phyloP scores from a whole-genome alignment of 331 rosid genomes.

The Cucumis variabilis region DNA sequence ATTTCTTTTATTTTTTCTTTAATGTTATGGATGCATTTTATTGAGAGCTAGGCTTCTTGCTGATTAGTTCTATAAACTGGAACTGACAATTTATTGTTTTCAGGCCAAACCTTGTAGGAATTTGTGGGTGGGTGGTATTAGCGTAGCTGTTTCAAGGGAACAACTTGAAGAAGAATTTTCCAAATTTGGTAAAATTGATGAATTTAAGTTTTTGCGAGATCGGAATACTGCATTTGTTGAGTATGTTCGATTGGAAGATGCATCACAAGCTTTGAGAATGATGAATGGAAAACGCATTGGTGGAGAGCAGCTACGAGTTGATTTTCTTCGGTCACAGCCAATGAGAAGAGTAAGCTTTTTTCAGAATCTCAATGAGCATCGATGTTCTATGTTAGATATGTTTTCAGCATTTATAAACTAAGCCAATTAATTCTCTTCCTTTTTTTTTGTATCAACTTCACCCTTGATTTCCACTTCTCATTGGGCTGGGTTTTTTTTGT shows the following conservation, averaged over 20 bases:
- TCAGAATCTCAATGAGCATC: background rate
- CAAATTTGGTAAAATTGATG: constrained; percentile 83
- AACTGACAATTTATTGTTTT: constrained; percentile 31
- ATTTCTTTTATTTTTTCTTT: background rate
- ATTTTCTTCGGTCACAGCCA: constrained; percentile 72
- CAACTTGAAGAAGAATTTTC: constrained; percentile 75
- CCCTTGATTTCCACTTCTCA: background rate
- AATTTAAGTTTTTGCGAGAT: constrained; percentile 73
- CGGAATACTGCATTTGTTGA: constrained; percentile 77
- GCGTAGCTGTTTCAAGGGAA: constrained; percentile 76
- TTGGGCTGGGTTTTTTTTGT: background rate
- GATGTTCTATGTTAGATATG: background rate
- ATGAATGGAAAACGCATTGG: constrained; percentile 82
- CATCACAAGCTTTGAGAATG: constrained; percentile 76
- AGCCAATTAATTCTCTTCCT: background rate
- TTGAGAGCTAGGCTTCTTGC: constrained; percentile 19
- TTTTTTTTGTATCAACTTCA: background rate
- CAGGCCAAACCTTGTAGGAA: constrained; percentile 86
- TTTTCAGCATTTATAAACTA: constrained; percentile 13
- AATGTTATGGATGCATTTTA: background rate
- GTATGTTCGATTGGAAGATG: constrained; percentile 73
- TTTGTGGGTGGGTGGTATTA: constrained; percentile 95
- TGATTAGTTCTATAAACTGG: constrained; percentile 17
- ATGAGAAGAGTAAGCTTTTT: constrained; percentile 59
- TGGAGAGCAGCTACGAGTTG: constrained; percentile 76